Evolutionary conservation across 768 basidiomycete species (phyloP), one percentile per base, ranked within the genome.

Genomic region (Nevesoporus exiguus): DNA sequence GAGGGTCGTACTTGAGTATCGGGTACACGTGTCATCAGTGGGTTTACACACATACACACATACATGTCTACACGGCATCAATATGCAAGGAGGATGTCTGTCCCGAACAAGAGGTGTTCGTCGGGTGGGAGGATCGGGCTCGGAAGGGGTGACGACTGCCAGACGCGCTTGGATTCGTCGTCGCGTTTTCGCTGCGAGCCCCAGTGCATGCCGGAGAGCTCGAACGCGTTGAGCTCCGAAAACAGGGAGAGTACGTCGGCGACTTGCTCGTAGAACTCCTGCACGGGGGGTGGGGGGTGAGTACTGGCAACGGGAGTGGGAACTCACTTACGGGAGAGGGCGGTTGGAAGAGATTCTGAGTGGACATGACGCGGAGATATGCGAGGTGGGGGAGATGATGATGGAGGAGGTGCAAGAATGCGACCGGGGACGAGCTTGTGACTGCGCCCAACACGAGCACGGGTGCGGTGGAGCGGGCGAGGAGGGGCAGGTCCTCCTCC

Each of bases 161-260:
- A 84, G 7, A 77, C 71, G 29, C 74, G 73, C 56, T 74, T 77
- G 36, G 74, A 66, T 30, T 77, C 73, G 45, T 74, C 66, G 49
- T 71, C 65, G 58, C 76, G 75, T 58, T 70, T 74, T 43, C 70
- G 74, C n/a, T 77, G 76, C 6, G 81, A 83, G 45, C 79, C 76
- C 86, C 88, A 90, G 59, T 85, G 85, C 71, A 90, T 81, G 31
- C 88, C 89, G 44, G 80, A 84, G 27, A 90, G 79, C 65, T 90
- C 88, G 62, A 88, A 88, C 43, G 80, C 79, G 57, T 78, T 73
- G 33, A 90, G 77, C 51, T 80, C 71, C n/a, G 80, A 72, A 57
- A 90, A 78, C 8, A 77, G 77, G n/a, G 77, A 74, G 56, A 91
- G 75, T 7, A 76, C 73, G 45, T 71, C 70, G 49, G 85, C 79